phyloP scores from a whole-genome alignment of 163 green algal genomes.

The Trebouxia gelatinosa region DNA sequence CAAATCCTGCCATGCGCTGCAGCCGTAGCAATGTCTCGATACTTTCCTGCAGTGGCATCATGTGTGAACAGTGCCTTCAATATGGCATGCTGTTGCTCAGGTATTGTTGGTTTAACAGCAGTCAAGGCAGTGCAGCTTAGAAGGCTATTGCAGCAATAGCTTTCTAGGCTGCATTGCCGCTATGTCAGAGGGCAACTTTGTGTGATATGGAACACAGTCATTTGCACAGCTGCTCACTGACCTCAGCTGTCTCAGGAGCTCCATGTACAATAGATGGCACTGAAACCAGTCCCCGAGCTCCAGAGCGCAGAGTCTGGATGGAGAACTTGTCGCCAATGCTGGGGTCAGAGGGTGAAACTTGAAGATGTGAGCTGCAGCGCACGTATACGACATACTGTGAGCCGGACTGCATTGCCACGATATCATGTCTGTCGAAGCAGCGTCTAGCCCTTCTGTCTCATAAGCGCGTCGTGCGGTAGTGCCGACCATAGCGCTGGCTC shows the following conservation, averaged over 20 bases:
- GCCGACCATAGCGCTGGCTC: too few species aligned
- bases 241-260: conserved; percentile 37
- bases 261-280: conserved; percentile 41
- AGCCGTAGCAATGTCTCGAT: conserved; percentile 37
- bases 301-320: background rate
- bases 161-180: too few species aligned
- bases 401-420: too few species aligned
- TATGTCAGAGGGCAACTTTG: background rate
- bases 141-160: background rate
- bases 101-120: background rate
- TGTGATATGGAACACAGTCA: background rate
- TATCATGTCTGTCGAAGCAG: background rate
- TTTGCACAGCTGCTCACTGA: background rate
- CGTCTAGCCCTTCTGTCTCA: too few species aligned
- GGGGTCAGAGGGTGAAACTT: conserved; percentile 26
- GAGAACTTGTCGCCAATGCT: conserved; percentile 28
- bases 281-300: background rate
- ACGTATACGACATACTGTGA: too few species aligned
- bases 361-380: conserved; percentile 32
- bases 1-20: conserved; percentile 47
- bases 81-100: background rate
- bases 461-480: too few species aligned
- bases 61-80: background rate
- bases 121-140: background rate
- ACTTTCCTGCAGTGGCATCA: conserved; percentile 35